These are phyloP conservation scores for Phtheirospermum japonicum DNA, from an alignment of 257 asterid species.

Conservation along the genomic window DNA sequence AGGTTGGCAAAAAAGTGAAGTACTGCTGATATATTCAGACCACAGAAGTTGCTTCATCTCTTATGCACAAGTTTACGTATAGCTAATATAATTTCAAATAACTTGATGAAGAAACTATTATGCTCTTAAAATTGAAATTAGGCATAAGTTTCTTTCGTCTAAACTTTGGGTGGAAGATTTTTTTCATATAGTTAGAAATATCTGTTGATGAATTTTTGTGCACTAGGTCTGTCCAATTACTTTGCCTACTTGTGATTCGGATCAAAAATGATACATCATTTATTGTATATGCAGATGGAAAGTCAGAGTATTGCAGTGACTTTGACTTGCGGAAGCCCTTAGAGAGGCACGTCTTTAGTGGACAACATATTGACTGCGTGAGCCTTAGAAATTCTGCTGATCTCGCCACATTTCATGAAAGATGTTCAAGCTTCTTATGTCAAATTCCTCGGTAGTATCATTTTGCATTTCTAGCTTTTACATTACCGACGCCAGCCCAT, in stretches of 20 bases:
- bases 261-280: conserved; percentile 13
- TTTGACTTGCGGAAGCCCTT: conserved; percentile 93
- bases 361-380: conserved; percentile 60
- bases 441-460: conserved; percentile 57
- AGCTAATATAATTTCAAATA: neutral
- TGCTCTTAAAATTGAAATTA: neutral
- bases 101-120: neutral
- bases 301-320: conserved; percentile 72
- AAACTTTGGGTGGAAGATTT: neutral
- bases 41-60: neutral
- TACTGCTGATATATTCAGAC: neutral
- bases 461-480: conserved; percentile 17
- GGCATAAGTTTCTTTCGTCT: neutral
- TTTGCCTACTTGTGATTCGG: neutral
- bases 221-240: neutral
- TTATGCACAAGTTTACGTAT: neutral
- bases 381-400: conserved; percentile 66
- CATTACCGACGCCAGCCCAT: neutral
- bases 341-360: conserved; percentile 69
- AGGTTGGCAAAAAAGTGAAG: neutral
- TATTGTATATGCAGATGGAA: conserved; percentile 57
- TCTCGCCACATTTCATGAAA: conserved; percentile 56
- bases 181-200: neutral
- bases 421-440: conserved; percentile 75
- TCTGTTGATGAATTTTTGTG: neutral